phyloP scores from a whole-genome alignment of 2,329 filamentous ascomycete genomes.

The Allantophomopsis lycopodina region DNA sequence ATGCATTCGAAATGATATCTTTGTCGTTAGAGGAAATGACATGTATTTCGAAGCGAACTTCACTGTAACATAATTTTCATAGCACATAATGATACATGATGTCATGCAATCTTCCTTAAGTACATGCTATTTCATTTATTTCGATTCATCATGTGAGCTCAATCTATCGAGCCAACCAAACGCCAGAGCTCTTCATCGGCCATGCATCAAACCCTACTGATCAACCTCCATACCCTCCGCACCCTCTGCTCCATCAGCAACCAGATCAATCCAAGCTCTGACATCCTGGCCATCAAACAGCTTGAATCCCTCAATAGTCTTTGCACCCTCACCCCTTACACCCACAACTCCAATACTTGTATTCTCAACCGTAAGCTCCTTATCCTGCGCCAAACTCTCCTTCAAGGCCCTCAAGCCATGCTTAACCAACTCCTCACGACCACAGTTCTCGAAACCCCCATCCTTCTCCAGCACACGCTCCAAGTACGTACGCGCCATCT shows the following conservation, averaged over 20 bases:
- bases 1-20: too few species aligned
- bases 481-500: constrained; percentile 96
- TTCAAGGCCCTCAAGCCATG: constrained; percentile 87
- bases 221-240: constrained; percentile 34
- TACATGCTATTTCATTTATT: too few species aligned
- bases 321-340: constrained; percentile 31
- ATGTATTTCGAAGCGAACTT: too few species aligned
- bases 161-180: too few species aligned
- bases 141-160: too few species aligned
- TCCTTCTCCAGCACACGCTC: constrained; percentile 72
- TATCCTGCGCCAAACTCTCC: constrained; percentile 92
- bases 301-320: constrained; percentile 66
- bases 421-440: constrained; percentile 73
- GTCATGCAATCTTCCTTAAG: too few species aligned
- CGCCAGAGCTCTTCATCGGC: too few species aligned
- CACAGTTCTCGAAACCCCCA: constrained; percentile 50
- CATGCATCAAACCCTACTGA: constrained; percentile 7
- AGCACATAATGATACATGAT: too few species aligned
- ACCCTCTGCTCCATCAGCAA: constrained; percentile 32
- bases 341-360: constrained; percentile 84
- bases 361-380: constrained; percentile 94
- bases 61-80: too few species aligned
- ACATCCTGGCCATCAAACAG: constrained; percentile 84
- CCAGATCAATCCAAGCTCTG: constrained; percentile 70
- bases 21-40: too few species aligned